These are phyloP conservation scores for Hortaea sp. DNA, from an alignment of 2,329 filamentous ascomycete species.

Conservation along the genomic window DNA sequence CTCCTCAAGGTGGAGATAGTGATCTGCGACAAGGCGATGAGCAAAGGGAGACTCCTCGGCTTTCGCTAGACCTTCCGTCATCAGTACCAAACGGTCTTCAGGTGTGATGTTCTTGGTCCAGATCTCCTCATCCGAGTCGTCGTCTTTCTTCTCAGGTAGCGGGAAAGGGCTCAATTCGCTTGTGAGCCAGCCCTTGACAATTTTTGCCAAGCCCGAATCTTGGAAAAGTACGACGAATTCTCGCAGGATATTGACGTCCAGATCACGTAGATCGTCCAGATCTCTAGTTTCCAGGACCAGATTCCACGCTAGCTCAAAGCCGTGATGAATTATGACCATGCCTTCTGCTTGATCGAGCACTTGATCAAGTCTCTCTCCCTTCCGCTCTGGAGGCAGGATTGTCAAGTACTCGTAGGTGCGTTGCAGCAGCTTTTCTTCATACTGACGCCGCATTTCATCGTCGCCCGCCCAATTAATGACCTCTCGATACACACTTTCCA, in stretches of 20 bases:
- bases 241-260: constrained; percentile 67
- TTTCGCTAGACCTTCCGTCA: constrained; percentile 49
- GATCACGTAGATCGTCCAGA: constrained; percentile 59
- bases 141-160: constrained; percentile 43
- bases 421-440: constrained; percentile 82
- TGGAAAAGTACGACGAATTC: constrained; percentile 80
- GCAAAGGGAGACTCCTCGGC: constrained; percentile 62
- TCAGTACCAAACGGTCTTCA: constrained; percentile 71
- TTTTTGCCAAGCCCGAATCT: constrained; percentile 68
- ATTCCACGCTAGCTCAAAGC: constrained; percentile 82
- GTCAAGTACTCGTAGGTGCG: constrained; percentile 70
- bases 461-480: constrained; percentile 86
- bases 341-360: constrained; percentile 71
- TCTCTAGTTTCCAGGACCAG: constrained; percentile 86
- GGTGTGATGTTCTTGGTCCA: constrained; percentile 54
- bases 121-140: constrained; percentile 36
- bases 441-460: constrained; percentile 70
- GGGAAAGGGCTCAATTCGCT: constrained; percentile 80
- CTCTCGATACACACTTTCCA: constrained; percentile 72
- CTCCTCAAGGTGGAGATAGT: constrained; percentile 77
- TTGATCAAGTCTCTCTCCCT: constrained; percentile 58
- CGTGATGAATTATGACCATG: constrained; percentile 94
- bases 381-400: constrained; percentile 57
- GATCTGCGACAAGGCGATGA: constrained; percentile 72
- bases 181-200: constrained; percentile 71